Conservation (phyloP, 1,139 yeast genomes). For the Spathaspora sp. region DNA sequence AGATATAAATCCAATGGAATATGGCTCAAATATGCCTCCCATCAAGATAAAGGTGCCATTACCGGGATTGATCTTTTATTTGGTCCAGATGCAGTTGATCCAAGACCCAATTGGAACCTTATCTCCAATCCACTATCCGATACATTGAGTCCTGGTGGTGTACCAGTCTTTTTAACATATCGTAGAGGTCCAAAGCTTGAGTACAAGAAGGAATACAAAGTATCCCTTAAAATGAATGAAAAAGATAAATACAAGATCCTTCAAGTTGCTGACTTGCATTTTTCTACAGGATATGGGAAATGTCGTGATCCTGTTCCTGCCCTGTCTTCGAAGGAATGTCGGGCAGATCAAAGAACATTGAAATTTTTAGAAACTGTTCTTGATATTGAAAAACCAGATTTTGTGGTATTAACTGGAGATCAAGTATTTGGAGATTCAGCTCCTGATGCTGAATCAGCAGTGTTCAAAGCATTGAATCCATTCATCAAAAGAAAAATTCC, state of each 20-base stretch:
- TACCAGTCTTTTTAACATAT: slow-evolving; percentile 30
- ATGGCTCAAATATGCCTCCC: slow-evolving; percentile 31
- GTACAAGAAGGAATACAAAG: slow-evolving; percentile 21
- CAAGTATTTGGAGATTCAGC: slow-evolving; percentile 70
- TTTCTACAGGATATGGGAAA: slow-evolving; percentile 71
- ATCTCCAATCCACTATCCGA: slow-evolving; percentile 25
- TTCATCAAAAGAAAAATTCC: slow-evolving; percentile 68
- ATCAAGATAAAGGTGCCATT: slow-evolving; percentile 40
- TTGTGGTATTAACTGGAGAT: slow-evolving; percentile 86
- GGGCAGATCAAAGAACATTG: slow-evolving; percentile 72
- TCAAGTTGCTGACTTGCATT: slow-evolving; percentile 86
- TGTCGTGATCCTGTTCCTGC: slow-evolving; percentile 71
- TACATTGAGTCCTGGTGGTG: slow-evolving; percentile 19
- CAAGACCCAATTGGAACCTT: slow-evolving; percentile 70
- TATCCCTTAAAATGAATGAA: slow-evolving; percentile 24
- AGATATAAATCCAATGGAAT: slow-evolving; percentile 29
- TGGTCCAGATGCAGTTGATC: slow-evolving; percentile 74
- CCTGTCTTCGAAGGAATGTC: slow-evolving; percentile 46
- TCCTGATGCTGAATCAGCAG: slow-evolving; percentile 76
- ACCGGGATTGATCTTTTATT: slow-evolving; percentile 61
- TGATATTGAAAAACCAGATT: slow-evolving; percentile 73
- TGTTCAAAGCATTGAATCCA: slow-evolving; percentile 76
- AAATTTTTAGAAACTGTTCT: slow-evolving; percentile 61
- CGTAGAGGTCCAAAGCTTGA: slow-evolving; percentile 24
- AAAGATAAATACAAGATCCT: slow-evolving; percentile 66